These are phyloP conservation scores for Trichophaea hybrida DNA, from an alignment of 2,329 filamentous ascomycete species.

Conservation along the genomic window DNA sequence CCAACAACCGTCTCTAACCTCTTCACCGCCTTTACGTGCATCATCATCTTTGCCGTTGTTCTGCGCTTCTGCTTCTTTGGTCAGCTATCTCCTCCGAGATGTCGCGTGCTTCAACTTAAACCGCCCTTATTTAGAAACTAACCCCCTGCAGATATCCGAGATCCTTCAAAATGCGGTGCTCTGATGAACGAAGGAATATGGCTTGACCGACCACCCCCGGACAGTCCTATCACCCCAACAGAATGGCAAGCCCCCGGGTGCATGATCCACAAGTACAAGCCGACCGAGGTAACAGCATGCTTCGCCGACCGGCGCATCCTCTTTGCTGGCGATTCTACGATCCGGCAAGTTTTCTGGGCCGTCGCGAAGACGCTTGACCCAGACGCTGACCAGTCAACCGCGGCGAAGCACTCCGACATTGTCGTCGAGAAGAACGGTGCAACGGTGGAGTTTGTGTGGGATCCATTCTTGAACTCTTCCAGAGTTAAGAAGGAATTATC, in stretches of 20 bases:
- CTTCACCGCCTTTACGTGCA: constrained; percentile 10
- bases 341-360: constrained; percentile 48
- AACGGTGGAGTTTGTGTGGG: constrained; percentile 45
- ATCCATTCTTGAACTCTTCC: constrained; percentile 46
- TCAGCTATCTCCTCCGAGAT: constrained; percentile 7
- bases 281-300: constrained; percentile 41
- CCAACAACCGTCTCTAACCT: constrained; percentile 6
- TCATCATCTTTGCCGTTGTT: constrained; percentile 18
- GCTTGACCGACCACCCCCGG: constrained; percentile 33
- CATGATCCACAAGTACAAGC: constrained; percentile 42
- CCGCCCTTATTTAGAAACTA: background rate
- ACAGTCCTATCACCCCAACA: constrained; percentile 30
- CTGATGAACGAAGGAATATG: constrained; percentile 41
- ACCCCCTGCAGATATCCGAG: constrained; percentile 29
- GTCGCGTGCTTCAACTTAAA: background rate
- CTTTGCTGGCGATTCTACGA: constrained; percentile 47
- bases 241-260: constrained; percentile 49
- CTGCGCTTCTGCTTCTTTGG: constrained; percentile 21
- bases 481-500: constrained; percentile 33
- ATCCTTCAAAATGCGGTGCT: constrained; percentile 42
- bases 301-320: constrained; percentile 40
- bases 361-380: constrained; percentile 38
- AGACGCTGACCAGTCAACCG: constrained; percentile 30
- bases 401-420: constrained; percentile 36
- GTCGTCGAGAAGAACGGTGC: constrained; percentile 36